phyloP scores from a whole-genome alignment of 108 stramenopile genomes.

The Seminavis robusta region DNA sequence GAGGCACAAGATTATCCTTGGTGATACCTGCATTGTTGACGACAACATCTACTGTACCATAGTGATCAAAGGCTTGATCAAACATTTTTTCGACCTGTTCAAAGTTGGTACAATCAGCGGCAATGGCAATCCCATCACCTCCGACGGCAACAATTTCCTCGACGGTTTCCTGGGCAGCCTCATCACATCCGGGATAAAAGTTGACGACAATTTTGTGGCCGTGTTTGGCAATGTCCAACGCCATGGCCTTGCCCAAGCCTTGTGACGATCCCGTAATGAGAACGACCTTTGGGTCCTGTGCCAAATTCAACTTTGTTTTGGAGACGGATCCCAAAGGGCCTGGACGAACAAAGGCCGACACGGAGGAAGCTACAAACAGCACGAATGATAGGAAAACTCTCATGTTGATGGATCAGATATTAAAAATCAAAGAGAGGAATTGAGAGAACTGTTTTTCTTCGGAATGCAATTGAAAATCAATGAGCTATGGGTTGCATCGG shows the following conservation, averaged over 20 bases:
- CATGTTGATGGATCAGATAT: too few species aligned
- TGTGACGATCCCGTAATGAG: constrained; percentile 76
- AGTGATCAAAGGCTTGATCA: constrained; percentile 39
- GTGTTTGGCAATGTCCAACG: constrained; percentile 57
- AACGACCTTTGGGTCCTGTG: constrained; percentile 50
- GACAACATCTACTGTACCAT: constrained; percentile 41
- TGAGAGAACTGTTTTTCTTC: too few species aligned
- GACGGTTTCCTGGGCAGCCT: constrained; percentile 63
- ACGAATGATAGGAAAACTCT: too few species aligned
- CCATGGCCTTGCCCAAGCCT: constrained; percentile 79
- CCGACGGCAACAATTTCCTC: constrained; percentile 52
- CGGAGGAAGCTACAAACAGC: too few species aligned
- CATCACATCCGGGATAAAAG: constrained; percentile 49
- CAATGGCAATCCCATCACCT: constrained; percentile 53
- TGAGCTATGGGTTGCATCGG: too few species aligned
- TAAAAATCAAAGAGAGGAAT: too few species aligned
- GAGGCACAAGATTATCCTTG: constrained; percentile 29
- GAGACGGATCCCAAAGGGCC: too few species aligned
- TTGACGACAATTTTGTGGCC: constrained; percentile 85
- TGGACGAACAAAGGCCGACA: too few species aligned
- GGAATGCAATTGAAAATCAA: too few species aligned
- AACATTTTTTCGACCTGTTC: too few species aligned
- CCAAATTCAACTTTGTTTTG: too few species aligned
- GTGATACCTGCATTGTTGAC: constrained; percentile 67
- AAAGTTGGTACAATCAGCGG: constrained; percentile 68